Evolutionary conservation across 805 yeast species (phyloP), one percentile per base, ranked within the genome.

Genomic region (Aciculoconidium aculeatum): DNA sequence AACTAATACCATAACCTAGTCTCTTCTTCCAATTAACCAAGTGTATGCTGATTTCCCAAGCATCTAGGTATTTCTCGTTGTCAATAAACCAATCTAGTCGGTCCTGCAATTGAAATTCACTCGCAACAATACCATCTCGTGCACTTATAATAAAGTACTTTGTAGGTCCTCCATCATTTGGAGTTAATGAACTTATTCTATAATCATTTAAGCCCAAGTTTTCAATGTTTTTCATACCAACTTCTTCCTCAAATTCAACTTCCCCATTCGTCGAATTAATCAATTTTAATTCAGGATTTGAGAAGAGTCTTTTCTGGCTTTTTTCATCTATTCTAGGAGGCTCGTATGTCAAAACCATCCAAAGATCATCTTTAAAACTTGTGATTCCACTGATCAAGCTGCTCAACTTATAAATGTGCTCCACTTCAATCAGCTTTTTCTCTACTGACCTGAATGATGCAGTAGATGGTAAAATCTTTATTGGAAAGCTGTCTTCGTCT

Each of bases 201-300:
- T 82, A 84, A 49, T 92, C 97, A 49, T 90, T 88, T 11, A 82
- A 61, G 0, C 94, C 87, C 23, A 85, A 55, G 9, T 66, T 61
- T 13, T 73, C 66, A 25, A 61, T 70, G 18, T 73, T 72, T 28
- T 70, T 71, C 34, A 85, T 53, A 0, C 80, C 75, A 3, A 90
- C 67, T 47, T 80, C 94, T 51, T 90, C 96, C 13, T 78, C 85
- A 30, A 82, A 77, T 9, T 73, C 66, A 28, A 84, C 94, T 34
- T 75, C 80, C 6, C 90, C 85, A 6, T 77, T 73, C 1, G 59
- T 42, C 2, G 78, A 62, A 48, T 80, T 79, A 11, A 85, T 57
- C 1, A 92, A 63, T 36, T 79, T 73, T 14, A 90, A 56, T 40
- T 88, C 96, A 0, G 97, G 95, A 8, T 78, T 69, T 17, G 55